These are phyloP conservation scores for Yarrowia keelungensis DNA, from an alignment of 805 yeast species.

Conservation along the genomic window DNA sequence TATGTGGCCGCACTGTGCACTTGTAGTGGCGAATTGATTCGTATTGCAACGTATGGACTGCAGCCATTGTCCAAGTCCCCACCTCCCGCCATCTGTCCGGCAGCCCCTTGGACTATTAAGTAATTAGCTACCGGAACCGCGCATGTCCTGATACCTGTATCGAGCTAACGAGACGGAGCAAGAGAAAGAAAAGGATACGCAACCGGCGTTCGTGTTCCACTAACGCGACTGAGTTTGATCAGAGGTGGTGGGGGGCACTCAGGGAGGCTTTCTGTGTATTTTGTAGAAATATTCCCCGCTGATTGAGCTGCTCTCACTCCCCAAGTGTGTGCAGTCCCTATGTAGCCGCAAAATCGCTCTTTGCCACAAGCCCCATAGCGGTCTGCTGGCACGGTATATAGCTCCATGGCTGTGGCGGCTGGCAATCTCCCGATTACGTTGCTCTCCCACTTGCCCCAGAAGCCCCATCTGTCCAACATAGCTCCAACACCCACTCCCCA, in stretches of 20 bases:
- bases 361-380: neutral
- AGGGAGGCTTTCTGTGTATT: too few species aligned
- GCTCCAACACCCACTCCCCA: neutral
- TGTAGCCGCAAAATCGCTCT: conserved; percentile 15
- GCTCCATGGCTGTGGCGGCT: too few species aligned
- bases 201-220: conserved; percentile 8
- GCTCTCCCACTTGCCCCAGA: conserved; percentile 8
- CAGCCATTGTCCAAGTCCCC: too few species aligned
- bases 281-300: too few species aligned
- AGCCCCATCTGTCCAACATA: neutral
- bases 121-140: conserved; percentile 9
- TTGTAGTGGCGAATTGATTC: too few species aligned
- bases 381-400: too few species aligned
- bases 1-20: neutral
- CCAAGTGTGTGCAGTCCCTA: neutral
- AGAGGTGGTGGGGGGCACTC: too few species aligned
- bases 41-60: too few species aligned
- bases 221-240: conserved; percentile 18
- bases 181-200: neutral
- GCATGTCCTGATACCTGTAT: neutral
- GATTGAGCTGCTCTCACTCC: too few species aligned
- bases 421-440: too few species aligned
- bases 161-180: too few species aligned
- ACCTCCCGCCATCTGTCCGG: conserved; percentile 9
- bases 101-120: conserved; percentile 10